These are phyloP conservation scores for Crotalaria pallida DNA, from an alignment of 306 rosid genomes.

Conservation along the genomic window DNA sequence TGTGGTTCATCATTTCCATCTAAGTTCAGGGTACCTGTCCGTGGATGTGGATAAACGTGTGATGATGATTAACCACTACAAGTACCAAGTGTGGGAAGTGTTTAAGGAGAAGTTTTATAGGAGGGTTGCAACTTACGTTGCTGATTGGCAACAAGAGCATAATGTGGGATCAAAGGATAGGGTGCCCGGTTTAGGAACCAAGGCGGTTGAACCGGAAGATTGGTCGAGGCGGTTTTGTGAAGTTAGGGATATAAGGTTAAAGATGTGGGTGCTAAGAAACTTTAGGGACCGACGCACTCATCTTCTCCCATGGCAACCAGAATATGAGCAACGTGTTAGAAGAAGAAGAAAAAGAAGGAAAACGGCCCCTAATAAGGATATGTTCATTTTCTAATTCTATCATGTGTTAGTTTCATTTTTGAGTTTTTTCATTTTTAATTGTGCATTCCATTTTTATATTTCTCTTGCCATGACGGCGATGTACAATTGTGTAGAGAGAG, in stretches of 20 bases:
- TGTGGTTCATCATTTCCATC: slow-evolving; percentile 81
- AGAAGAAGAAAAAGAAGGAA: not conserved
- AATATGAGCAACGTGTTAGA: slow-evolving; percentile 5
- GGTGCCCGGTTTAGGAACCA: slow-evolving; percentile 76
- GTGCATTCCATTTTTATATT: not conserved
- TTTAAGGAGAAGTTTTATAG: slow-evolving; percentile 71
- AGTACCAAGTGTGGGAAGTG: slow-evolving; percentile 86
- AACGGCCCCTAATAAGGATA: not conserved
- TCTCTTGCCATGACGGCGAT: not conserved
- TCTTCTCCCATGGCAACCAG: slow-evolving; percentile 53
- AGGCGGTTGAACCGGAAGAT: slow-evolving; percentile 52
- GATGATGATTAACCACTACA: slow-evolving; percentile 72
- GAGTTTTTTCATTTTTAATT: not conserved
- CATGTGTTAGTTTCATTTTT: not conserved
- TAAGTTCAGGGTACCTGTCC: slow-evolving; percentile 34
- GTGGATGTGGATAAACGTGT: slow-evolving; percentile 33
- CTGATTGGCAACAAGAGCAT: slow-evolving; percentile 54
- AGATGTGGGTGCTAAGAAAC: slow-evolving; percentile 32
- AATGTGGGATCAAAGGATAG: slow-evolving; percentile 73
- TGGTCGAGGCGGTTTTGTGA: slow-evolving; percentile 73
- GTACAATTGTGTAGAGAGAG: not conserved
- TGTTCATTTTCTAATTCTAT: not conserved
- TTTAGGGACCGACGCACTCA: slow-evolving; percentile 29
- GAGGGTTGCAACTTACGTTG: slow-evolving; percentile 78
- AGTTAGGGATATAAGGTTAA: slow-evolving; percentile 44